Conservation (phyloP, 2,329 filamentous ascomycete genomes). For the Pestalotiopsis sp. region DNA sequence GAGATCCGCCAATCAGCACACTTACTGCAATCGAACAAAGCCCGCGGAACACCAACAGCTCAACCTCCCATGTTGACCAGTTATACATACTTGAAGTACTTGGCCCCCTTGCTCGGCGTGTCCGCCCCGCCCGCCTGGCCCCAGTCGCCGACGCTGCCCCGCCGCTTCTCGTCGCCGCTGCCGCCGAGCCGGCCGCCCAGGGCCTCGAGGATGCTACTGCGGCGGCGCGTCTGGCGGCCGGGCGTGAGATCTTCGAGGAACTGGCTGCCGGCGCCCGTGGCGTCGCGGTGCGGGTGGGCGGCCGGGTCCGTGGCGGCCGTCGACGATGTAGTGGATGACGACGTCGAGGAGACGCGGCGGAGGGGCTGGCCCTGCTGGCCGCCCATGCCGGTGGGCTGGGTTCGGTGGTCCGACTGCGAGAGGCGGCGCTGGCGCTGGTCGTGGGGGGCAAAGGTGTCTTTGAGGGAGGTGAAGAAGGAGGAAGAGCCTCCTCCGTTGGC, state of each 20-base stretch:
- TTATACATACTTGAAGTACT: conserved; percentile 2
- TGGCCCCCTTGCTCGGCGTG: background rate
- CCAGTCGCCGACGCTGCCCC: background rate
- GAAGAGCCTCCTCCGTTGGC: background rate
- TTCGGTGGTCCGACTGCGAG: background rate
- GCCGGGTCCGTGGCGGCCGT: background rate
- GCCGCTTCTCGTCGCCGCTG: background rate
- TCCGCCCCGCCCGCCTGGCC: background rate
- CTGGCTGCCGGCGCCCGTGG: conserved; percentile 2
- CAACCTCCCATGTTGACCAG: background rate
- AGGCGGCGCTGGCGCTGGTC: background rate
- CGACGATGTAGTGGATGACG: background rate
- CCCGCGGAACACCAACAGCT: background rate
- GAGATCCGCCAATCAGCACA: background rate
- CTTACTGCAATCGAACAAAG: background rate
- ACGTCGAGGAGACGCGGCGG: background rate
- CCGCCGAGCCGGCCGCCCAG: background rate
- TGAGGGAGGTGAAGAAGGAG: background rate
- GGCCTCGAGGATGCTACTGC: conserved; percentile 3
- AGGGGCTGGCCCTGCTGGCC: background rate
- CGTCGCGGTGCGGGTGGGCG: background rate
- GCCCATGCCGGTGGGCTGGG: background rate
- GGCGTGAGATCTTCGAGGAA: conserved; percentile 6
- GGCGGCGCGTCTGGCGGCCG: background rate
- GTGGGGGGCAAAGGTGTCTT: background rate